These are phyloP conservation scores for Cadophora sp. DNA, from an alignment of 2,329 filamentous ascomycete genomes.

Conservation along the genomic window DNA sequence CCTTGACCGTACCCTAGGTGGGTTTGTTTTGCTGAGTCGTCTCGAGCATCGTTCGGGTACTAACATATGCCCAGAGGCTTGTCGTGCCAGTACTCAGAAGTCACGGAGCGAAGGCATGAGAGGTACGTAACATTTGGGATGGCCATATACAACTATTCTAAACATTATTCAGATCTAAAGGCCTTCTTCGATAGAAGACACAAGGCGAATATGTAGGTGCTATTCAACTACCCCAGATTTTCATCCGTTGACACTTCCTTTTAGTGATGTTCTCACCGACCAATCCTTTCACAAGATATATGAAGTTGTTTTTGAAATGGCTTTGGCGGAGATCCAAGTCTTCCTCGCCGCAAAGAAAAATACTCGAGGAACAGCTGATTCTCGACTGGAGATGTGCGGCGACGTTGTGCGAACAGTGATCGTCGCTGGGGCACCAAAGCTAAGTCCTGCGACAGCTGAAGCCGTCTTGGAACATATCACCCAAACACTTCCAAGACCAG, in stretches of 20 bases:
- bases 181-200: constrained; percentile 39
- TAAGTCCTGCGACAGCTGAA: constrained; percentile 80
- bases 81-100: constrained; percentile 11
- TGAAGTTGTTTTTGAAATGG: constrained; percentile 78
- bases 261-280: constrained; percentile 62
- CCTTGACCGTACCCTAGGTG: constrained; percentile 29
- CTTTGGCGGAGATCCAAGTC: constrained; percentile 69
- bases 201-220: constrained; percentile 40
- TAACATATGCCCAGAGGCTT: constrained; percentile 10
- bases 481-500: constrained; percentile 69
- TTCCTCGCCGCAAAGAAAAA: constrained; percentile 62
- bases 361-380: constrained; percentile 55
- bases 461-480: constrained; percentile 83
- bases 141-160: constrained; percentile 1
- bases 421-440: constrained; percentile 68
- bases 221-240: neutral
- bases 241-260: constrained; percentile 25
- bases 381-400: constrained; percentile 72
- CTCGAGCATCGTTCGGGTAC: neutral
- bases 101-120: constrained; percentile 26
- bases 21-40: neutral
- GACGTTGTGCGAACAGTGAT: constrained; percentile 75
- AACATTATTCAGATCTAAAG: constrained; percentile 38
- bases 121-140: constrained; percentile 18
- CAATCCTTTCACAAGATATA: constrained; percentile 83